These are phyloP conservation scores for Neurospora hispaniola DNA, from an alignment of 495 filamentous ascomycete genomes.

Conservation along the genomic window DNA sequence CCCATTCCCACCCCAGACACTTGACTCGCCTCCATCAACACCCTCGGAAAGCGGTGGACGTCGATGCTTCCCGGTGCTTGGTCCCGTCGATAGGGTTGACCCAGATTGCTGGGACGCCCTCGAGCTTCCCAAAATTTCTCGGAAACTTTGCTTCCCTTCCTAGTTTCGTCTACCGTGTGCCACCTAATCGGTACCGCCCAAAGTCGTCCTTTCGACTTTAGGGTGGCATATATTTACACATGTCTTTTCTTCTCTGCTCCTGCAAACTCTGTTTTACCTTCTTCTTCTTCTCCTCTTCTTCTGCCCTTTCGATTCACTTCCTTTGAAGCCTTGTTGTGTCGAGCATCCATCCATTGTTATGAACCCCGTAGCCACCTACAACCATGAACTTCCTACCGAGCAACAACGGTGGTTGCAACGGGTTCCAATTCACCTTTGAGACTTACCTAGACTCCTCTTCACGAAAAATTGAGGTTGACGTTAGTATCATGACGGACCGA, in stretches of 20 bases:
- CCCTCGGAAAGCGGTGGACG: not conserved
- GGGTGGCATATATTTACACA: not conserved
- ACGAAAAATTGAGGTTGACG: slow-evolving; percentile 21
- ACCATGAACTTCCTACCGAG: slow-evolving; percentile 2
- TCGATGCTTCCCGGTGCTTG: not conserved
- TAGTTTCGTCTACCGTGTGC: not conserved
- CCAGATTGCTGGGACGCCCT: slow-evolving; percentile 14
- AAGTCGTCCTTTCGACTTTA: not conserved
- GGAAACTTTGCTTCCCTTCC: not conserved
- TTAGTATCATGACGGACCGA: slow-evolving; percentile 7
- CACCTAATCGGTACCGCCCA: slow-evolving; percentile 1
- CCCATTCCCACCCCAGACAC: not conserved
- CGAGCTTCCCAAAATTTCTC: not conserved
- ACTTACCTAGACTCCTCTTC: slow-evolving; percentile 14
- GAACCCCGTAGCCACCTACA: not conserved
- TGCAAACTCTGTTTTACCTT: not conserved
- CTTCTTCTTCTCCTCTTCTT: not conserved
- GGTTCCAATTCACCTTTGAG: slow-evolving; percentile 28
- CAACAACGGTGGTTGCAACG: slow-evolving; percentile 6
- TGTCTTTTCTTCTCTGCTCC: not conserved
- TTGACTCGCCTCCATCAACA: not conserved
- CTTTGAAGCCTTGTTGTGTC: not conserved
- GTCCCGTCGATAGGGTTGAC: slow-evolving; percentile 3
- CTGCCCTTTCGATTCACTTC: not conserved
- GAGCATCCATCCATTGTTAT: not conserved